A percentile compares a stretch with the other conserved stretches of the same genome.
Evolutionary conservation across 495 filamentous ascomycete genomes (phyloP).

Genomic region (Penicillium dipodomyicola): DNA sequence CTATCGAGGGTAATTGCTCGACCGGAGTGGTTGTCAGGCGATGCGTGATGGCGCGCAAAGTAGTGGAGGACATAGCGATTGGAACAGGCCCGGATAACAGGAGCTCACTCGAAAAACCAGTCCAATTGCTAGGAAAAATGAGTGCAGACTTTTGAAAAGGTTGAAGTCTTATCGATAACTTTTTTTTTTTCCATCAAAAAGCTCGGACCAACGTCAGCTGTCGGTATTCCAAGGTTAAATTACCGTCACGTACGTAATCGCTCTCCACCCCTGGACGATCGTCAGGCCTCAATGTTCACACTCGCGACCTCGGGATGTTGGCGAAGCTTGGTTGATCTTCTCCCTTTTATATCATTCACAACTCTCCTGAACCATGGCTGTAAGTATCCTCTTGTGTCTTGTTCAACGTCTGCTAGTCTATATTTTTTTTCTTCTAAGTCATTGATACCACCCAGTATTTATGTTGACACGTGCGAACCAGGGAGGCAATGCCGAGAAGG

Average conservation of each 20-base stretch:
- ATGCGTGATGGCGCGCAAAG: constrained; percentile 63
- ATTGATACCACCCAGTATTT: constrained; percentile 8
- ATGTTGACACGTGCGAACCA: constrained; percentile 33
- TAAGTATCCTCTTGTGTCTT: constrained; percentile 24
- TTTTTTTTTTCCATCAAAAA: constrained; percentile 22
- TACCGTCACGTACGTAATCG: constrained; percentile 29
- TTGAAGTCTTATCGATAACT: constrained; percentile 21
- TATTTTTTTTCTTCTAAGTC: constrained; percentile 1
- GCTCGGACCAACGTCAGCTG: constrained; percentile 35
- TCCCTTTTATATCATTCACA: constrained; percentile 19
- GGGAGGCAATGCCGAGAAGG: constrained; percentile 62
- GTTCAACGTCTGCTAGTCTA: background rate
- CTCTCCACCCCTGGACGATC: constrained; percentile 29
- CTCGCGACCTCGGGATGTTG: constrained; percentile 3
- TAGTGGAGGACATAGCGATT: constrained; percentile 24
- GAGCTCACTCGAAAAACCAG: background rate
- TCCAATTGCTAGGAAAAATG: constrained; percentile 5
- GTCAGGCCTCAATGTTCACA: constrained; percentile 6
- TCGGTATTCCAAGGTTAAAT: constrained; percentile 28
- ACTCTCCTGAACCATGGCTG: constrained; percentile 36
- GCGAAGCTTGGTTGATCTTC: constrained; percentile 11
- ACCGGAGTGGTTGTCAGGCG: constrained; percentile 62
- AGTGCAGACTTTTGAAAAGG: constrained; percentile 8
- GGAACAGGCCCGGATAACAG: background rate
- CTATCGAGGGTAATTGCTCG: constrained; percentile 60